Conservation (phyloP, 192 early-diverging fungal genomes). For the Rhizoclosmatium sp. region DNA sequence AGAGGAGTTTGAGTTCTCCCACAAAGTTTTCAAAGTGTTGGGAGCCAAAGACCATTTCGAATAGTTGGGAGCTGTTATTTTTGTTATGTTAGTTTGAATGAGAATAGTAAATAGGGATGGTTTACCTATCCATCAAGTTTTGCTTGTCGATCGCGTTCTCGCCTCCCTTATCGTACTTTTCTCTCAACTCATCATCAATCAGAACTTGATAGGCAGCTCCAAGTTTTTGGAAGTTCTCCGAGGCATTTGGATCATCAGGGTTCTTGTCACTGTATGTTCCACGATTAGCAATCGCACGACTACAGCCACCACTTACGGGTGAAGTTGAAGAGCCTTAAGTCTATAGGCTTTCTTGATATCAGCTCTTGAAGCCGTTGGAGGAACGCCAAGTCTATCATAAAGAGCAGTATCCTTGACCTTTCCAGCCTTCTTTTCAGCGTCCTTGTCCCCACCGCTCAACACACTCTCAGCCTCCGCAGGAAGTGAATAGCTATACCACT, state of each 20-base stretch:
- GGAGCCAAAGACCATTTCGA: constrained; percentile 43
- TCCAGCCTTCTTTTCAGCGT: constrained; percentile 50
- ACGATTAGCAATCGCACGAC: no score
- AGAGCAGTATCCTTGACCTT: constrained; percentile 79
- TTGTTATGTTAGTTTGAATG: background rate
- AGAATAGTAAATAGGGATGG: background rate
- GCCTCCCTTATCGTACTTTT: constrained; percentile 42
- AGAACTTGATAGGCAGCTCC: constrained; percentile 87
- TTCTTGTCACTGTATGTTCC: constrained; percentile 67
- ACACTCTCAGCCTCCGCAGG: constrained; percentile 33
- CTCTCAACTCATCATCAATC: constrained; percentile 46
- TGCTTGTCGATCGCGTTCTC: constrained; percentile 37
- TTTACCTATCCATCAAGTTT: constrained; percentile 37
- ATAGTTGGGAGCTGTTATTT: constrained; percentile 36
- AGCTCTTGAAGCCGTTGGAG: constrained; percentile 71
- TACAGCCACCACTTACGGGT: constrained; percentile 55
- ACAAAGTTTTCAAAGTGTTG: constrained; percentile 44
- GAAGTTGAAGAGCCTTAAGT: constrained; percentile 63
- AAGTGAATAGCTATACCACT: constrained; percentile 40
- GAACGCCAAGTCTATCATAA: constrained; percentile 86
- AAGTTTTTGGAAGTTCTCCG: constrained; percentile 86
- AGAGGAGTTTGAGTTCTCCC: constrained; percentile 43
- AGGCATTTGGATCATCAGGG: constrained; percentile 68
- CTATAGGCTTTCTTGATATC: constrained; percentile 85
- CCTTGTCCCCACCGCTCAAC: constrained; percentile 20